Base-by-base conservation (phyloP, 2,329 filamentous ascomycete species). In the Talaromyces islandicus region DNA sequence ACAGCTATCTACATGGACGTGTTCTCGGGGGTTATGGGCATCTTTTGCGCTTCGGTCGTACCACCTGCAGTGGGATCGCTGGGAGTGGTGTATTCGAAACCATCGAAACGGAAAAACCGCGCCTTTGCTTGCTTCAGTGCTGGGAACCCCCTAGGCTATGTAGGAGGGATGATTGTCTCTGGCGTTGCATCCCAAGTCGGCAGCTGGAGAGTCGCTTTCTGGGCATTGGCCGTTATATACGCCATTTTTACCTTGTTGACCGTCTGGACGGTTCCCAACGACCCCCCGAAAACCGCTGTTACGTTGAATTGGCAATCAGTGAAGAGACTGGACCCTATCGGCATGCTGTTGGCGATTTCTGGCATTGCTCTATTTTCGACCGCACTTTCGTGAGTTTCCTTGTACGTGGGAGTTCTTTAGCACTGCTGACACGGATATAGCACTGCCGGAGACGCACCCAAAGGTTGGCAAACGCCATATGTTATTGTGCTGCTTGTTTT, bases 301-400 rank as follows among this genome's bases (percentile, higher is more conserved):
- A 72, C 60, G 27, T 69, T 78, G 59, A 80, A 72, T 43, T 72
- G 66, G 63, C 70, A 81, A 59, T 81, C 81, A 0, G 43, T 87
- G 46, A 83, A 81, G 68, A 79, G 75, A 43, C 84, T 89, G 66
- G 87, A 89, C 71, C 70, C 84, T 7, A 71, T 87, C 0, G 87
- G 87, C 0, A 86, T 84, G 0, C 66, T 80, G 0, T 71, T 88
- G 62, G 85, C 86, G 3, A 79, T 89, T 35, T 77, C 82, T n/a
- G 86, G 87, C 0, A 85, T 88, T 60, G 86, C 84, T 3, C 79
- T 86, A 77, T 84, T 88, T 67, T 86, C 84, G 14, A 84, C 84
- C 24, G 83, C 82, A 1, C 74, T 88, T 60, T 86, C 80, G 78
- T 83, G 69, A 70, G 55, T 24, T 27, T 38, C 17, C n/a, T 9